These are phyloP conservation scores for Peniophora sp. DNA, from an alignment of 1,284 basidiomycete genomes.

Conservation along the genomic window DNA sequence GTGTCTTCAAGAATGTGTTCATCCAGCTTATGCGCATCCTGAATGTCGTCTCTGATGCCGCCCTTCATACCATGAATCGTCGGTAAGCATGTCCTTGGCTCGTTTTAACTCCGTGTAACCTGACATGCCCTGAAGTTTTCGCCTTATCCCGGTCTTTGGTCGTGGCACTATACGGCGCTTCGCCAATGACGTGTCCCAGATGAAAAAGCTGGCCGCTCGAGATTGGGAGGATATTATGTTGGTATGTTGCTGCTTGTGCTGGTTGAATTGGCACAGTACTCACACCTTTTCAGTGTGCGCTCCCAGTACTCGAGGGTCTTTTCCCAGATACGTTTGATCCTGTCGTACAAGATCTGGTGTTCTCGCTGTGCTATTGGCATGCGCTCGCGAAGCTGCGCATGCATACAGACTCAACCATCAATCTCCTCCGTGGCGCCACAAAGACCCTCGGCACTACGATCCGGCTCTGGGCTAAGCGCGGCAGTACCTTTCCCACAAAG, in stretches of 20 bases:
- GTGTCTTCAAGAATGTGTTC: not conserved
- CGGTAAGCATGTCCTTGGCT: not conserved
- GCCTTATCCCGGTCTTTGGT: not conserved
- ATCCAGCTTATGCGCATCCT: conserved; percentile 2
- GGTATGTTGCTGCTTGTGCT: not conserved
- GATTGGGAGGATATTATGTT: not conserved
- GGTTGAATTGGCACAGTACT: not conserved
- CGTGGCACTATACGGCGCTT: not conserved
- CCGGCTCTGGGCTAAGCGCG: conserved; percentile 11
- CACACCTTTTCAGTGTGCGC: conserved; percentile 13
- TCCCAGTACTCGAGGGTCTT: conserved; percentile 21
- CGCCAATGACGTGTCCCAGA: not conserved
- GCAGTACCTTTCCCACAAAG: conserved; percentile 11
- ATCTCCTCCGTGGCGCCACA: conserved; percentile 11
- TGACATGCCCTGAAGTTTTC: not conserved
- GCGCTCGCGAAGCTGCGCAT: conserved; percentile 20
- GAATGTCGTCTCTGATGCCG: not conserved
- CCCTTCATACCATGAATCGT: not conserved
- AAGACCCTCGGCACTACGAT: conserved; percentile 9
- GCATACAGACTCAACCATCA: conserved; percentile 18
- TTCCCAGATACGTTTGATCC: conserved; percentile 14
- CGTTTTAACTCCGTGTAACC: not conserved
- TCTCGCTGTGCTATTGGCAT: conserved; percentile 17
- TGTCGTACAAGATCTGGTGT: conserved; percentile 14
- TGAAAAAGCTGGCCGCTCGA: not conserved